Base-by-base conservation (phyloP, 2,329 filamentous ascomycete species). In the Pestalotiopsis sp. region DNA sequence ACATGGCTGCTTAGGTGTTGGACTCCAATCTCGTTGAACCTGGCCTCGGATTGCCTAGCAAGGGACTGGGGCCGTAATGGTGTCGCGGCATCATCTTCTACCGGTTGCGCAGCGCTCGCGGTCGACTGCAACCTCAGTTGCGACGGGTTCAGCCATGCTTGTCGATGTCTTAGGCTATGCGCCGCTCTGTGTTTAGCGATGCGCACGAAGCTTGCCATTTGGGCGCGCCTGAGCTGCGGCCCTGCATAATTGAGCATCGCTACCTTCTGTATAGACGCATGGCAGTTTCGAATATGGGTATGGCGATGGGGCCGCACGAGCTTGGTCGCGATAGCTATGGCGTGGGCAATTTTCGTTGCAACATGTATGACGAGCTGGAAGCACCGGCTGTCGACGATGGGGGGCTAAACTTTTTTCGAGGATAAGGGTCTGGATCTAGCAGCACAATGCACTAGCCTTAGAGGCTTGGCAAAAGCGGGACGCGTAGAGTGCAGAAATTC, bases 1-100 rank as follows among this genome's bases (percentile, higher is more conserved):
- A 99, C 86, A 83, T 95, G 87, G 69, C 87, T 86, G 84, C 94
- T 98, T 73, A 99, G 84, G 76, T 98, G 95, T 81, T 99, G 96
- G 52, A 99, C 93, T 66, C 93, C 94, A 74, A 99, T 95, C 73
- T 97, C 93, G 81, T 97, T 99, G 83, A 92, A 93, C 72, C 96
- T 90, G 63, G 93, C 85, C 68, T 87, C 81, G 6, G 88, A 86
- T 0, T 81, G 76, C 38, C 87, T 83, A 86, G 70, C 55, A 25
- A 67, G 57, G 23, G 62, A 82, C 25, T 69, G 71, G 17, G 70
- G 66, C 61, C 58, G 67, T 20, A 69, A 38, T 67, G 58, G 70
- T 65, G 72, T 55, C 11, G 67, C 60, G 38, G 64, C 39, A 25
- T 74, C 62, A 14, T 72, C 67, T 13, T 71, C 49, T 67, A 64